A percentile compares a stretch with the other conserved stretches of the same genome.
phyloP scores from a whole-genome alignment of 2,329 filamentous ascomycete species.

The Fusarium praegraminearum region DNA sequence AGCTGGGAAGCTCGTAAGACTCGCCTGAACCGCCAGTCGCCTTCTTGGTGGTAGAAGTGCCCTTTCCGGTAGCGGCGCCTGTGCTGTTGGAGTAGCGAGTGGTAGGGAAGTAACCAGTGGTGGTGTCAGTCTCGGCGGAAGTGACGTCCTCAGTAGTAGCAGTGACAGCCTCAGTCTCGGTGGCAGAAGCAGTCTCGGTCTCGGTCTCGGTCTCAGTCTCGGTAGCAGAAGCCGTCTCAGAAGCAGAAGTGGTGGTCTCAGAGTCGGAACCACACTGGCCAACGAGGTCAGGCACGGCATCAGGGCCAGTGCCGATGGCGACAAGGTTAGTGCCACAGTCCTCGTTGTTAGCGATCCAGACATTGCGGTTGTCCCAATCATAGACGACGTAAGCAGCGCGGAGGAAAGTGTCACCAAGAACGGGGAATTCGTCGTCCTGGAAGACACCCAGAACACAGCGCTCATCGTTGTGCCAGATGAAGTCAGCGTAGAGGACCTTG shows the following conservation, averaged over 20 bases:
- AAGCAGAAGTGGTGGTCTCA: slow-evolving; percentile 26
- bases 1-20: slow-evolving; percentile 21
- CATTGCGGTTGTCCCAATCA: slow-evolving; percentile 56
- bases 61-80: slow-evolving; percentile 16
- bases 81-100: slow-evolving; percentile 33
- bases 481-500: slow-evolving; percentile 60
- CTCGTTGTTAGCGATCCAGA: slow-evolving; percentile 54
- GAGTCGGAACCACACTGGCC: slow-evolving; percentile 49
- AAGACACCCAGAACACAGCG: slow-evolving; percentile 61
- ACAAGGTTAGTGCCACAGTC: slow-evolving; percentile 56
- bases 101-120: slow-evolving; percentile 33
- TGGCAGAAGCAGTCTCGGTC: neutral
- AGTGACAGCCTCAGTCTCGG: neutral
- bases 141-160: slow-evolving; percentile 9
- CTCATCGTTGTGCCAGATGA: slow-evolving; percentile 55
- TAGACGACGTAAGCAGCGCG: slow-evolving; percentile 60
- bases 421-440: slow-evolving; percentile 54
- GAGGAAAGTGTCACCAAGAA: slow-evolving; percentile 61
- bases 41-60: slow-evolving; percentile 6
- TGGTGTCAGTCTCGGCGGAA: slow-evolving; percentile 8
- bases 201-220: slow-evolving; percentile 14
- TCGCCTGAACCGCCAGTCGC: slow-evolving; percentile 5
- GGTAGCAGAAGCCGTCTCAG: slow-evolving; percentile 23
- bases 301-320: slow-evolving; percentile 55
- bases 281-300: slow-evolving; percentile 50